Evolutionary conservation across 2,329 filamentous ascomycete genomes (phyloP).

Genomic region (Helminthosporium solani): DNA sequence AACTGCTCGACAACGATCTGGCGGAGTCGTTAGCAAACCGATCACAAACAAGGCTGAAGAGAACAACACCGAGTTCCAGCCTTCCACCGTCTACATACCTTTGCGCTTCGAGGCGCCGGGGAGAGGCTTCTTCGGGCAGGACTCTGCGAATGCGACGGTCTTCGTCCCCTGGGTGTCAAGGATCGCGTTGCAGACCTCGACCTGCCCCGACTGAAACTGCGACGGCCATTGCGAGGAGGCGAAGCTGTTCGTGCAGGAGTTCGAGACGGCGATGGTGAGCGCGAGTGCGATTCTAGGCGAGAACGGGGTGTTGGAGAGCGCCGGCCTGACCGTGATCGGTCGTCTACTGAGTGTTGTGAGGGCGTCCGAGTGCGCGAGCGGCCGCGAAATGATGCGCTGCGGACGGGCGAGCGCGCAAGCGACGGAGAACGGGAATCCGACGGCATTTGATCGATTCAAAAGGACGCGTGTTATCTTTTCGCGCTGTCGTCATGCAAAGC

Average conservation of each 20-base stretch:
- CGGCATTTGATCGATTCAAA: conserved; percentile 9
- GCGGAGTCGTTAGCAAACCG: conserved; percentile 1
- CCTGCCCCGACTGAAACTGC: conserved; percentile 33
- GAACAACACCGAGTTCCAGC: neutral
- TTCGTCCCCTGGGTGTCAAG: conserved; percentile 21
- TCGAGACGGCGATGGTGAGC: conserved; percentile 22
- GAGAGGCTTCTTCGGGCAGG: conserved; percentile 36
- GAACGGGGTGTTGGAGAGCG: conserved; percentile 44
- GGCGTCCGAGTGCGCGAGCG: conserved; percentile 34
- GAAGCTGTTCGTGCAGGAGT: conserved; percentile 18
- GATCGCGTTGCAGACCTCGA: conserved; percentile 25
- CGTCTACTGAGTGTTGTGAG: conserved; percentile 21
- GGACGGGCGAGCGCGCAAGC: conserved; percentile 23
- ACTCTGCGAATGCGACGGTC: conserved; percentile 39
- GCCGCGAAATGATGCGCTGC: conserved; percentile 45
- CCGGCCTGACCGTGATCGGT: conserved; percentile 32
- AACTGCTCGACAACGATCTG: conserved; percentile 95
- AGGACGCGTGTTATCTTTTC: neutral
- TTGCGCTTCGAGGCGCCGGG: conserved; percentile 41
- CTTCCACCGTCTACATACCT: conserved; percentile 25
- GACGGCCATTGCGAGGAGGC: conserved; percentile 40
- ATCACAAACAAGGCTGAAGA: conserved; percentile 5
- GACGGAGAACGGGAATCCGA: conserved; percentile 26
- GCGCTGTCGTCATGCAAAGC: neutral
- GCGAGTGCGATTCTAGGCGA: conserved; percentile 22